Evolutionary conservation across 2,329 filamentous ascomycete species (phyloP).

Genomic region (Cucurbitaria berberidis): DNA sequence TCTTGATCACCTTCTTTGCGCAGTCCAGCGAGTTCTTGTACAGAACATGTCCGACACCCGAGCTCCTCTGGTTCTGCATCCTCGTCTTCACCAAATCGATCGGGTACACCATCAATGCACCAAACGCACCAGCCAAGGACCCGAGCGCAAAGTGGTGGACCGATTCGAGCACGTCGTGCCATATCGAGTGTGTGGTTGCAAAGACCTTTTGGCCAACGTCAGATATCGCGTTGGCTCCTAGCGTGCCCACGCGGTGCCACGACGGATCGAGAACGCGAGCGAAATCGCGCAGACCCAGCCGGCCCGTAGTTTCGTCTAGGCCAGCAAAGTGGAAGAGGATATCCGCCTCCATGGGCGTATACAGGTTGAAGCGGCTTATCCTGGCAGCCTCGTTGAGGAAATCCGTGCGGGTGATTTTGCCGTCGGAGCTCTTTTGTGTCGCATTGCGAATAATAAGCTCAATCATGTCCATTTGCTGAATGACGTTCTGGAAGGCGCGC

Average conservation of each 20-base stretch:
- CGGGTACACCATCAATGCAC: conserved; percentile 99
- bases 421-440: conserved; percentile 79
- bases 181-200: conserved; percentile 61
- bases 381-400: conserved; percentile 93
- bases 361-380: conserved; percentile 90
- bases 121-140: conserved; percentile 91
- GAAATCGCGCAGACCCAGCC: conserved; percentile 83
- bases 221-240: conserved; percentile 57
- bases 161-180: conserved; percentile 74
- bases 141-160: conserved; percentile 90
- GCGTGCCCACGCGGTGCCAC: conserved; percentile 73
- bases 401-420: conserved; percentile 91
- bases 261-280: conserved; percentile 93
- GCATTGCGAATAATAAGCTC: conserved; percentile 92
- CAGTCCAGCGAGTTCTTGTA: conserved; percentile 99
- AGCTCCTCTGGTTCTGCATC: conserved; percentile 91
- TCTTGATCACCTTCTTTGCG: conserved; percentile 87
- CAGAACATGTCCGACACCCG: conserved; percentile 78
- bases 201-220: conserved; percentile 60
- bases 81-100: conserved; percentile 98
- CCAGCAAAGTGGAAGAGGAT: conserved; percentile 98
- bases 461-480: conserved; percentile 96
- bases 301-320: conserved; percentile 85
- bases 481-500: conserved; percentile 96
- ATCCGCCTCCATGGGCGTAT: conserved; percentile 98